Percentiles rank a stretch among this genome's conserved stretches.
Conservation (phyloP, 2,329 filamentous ascomycete species). For the Didymosphaeria variabile region DNA sequence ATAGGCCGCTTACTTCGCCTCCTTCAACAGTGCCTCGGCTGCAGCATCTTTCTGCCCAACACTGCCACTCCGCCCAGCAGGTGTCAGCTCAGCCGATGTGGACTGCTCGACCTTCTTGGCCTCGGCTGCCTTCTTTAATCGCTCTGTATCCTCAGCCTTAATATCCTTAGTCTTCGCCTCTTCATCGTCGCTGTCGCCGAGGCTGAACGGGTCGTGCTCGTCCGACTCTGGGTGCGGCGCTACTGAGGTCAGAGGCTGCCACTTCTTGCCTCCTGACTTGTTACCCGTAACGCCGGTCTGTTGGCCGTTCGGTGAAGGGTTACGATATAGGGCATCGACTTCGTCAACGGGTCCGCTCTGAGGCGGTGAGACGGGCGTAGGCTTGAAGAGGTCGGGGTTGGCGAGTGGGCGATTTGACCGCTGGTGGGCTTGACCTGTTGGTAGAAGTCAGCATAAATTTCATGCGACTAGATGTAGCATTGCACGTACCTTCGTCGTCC, state of each 20-base stretch:
- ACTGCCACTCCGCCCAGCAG: slow-evolving; percentile 53
- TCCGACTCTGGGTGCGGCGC: slow-evolving; percentile 83
- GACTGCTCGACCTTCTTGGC: slow-evolving; percentile 40
- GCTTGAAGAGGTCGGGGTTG: slow-evolving; percentile 84
- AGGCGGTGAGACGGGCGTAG: slow-evolving; percentile 62
- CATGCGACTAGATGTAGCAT: not conserved
- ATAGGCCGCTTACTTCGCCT: slow-evolving; percentile 38
- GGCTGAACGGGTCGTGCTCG: slow-evolving; percentile 93
- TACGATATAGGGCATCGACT: slow-evolving; percentile 76
- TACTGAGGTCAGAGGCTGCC: slow-evolving; percentile 90
- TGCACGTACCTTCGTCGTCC: slow-evolving; percentile 64
- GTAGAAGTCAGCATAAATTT: slow-evolving; percentile 2
- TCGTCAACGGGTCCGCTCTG: slow-evolving; percentile 76
- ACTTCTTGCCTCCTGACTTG: slow-evolving; percentile 82
- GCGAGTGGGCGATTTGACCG: slow-evolving; percentile 71
- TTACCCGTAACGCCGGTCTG: slow-evolving; percentile 30
- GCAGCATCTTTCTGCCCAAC: slow-evolving; percentile 56
- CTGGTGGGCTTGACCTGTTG: slow-evolving; percentile 58
- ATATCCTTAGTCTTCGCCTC: slow-evolving; percentile 74
- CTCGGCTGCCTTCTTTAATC: slow-evolving; percentile 60
- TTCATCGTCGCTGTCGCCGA: slow-evolving; percentile 94
- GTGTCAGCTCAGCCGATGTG: slow-evolving; percentile 40
- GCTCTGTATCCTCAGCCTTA: slow-evolving; percentile 61
- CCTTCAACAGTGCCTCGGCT: slow-evolving; percentile 56
- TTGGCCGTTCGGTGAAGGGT: slow-evolving; percentile 47